phyloP scores from a whole-genome alignment of 148 eudicot species.

The Chenopodium album region DNA sequence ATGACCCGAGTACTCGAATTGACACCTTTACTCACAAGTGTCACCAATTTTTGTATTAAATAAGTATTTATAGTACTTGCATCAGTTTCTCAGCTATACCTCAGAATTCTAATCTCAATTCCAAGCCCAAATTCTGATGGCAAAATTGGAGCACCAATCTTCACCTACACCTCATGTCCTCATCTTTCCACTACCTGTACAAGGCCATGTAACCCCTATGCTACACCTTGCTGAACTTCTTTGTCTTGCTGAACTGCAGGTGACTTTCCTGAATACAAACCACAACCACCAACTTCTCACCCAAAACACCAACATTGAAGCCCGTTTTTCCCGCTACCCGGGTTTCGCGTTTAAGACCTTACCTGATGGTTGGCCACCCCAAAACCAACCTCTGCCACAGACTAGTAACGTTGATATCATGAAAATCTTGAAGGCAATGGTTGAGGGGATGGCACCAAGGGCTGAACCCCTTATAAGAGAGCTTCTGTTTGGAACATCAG shows the following conservation, averaged over 20 bases:
- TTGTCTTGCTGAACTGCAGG: constrained; percentile 24
- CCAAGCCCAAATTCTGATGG: not conserved
- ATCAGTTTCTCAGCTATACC: not conserved
- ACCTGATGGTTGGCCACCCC: constrained; percentile 14
- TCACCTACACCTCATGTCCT: constrained; percentile 25
- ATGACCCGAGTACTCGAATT: no score
- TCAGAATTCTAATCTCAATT: not conserved
- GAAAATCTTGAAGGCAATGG: constrained; percentile 1
- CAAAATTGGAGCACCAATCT: constrained; percentile 1
- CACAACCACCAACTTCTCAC: constrained; percentile 25
- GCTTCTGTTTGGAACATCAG: not conserved
- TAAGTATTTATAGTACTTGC: no score
- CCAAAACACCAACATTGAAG: constrained; percentile 17
- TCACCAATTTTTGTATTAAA: no score
- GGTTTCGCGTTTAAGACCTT: constrained; percentile 24
- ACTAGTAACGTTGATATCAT: not conserved
- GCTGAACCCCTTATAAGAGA: constrained; percentile 25
- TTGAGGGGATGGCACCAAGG: not conserved
- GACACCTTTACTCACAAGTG: no score
- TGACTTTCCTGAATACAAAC: constrained; percentile 37
- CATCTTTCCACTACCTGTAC: constrained; percentile 35
- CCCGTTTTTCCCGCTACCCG: constrained; percentile 27
- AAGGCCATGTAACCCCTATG: constrained; percentile 41
- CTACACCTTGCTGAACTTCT: constrained; percentile 40
- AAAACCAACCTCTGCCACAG: not conserved